Base-by-base conservation (phyloP, 306 rosid genomes). In the Rosa chinensis region DNA sequence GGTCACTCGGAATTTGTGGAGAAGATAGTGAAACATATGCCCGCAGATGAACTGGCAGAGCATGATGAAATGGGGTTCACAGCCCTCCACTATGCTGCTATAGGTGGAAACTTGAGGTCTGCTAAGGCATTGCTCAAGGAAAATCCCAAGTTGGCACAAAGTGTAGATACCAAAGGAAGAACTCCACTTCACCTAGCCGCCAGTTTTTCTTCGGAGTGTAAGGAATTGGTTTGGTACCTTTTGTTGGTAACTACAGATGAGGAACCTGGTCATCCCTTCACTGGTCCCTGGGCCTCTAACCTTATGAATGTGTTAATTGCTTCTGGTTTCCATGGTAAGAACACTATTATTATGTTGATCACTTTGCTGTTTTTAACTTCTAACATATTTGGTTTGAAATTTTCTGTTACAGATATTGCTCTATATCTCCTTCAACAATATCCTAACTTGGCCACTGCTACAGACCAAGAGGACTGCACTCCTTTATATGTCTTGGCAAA, bases 151-250 rank as follows among this genome's bases (percentile, higher is more conserved):
- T 42, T 89, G 53, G 85, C 90, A 49, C 86, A 82, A 44, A 6
- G 40, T 43, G 28, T 78, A 1, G 73, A 13, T 81, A 18, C 8
- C 83, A 6, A 81, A 21, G 89, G 87, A 20, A 69, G 76, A 78
- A 82, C 91, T 13, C 93, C 91, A 4, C 85, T 89, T 8, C 14
- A 80, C 35, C 50, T 80, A 35, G 88, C 89, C 10, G 75, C 87
- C 8, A 74, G 72, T 14, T 79, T 77, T 53, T 40, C 82, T 2
- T 66, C 59, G 3, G 70, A 77, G 80, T 80, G 80, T 74, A 86
- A 43, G 69, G 78, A 89, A 10, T 82, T 87, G 85, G 85, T 84
- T n/a, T 86, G 89, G 93, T 89, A 78, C 82, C 85, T 89, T 52
- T 78, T 85, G 76, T 84, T 72, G 79, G 77, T 56, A 48, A 88